A percentile compares a stretch with the other conserved stretches of the same genome.
Conservation (phyloP, 768 basidiomycete genomes). For the Tylopilus balloui region DNA sequence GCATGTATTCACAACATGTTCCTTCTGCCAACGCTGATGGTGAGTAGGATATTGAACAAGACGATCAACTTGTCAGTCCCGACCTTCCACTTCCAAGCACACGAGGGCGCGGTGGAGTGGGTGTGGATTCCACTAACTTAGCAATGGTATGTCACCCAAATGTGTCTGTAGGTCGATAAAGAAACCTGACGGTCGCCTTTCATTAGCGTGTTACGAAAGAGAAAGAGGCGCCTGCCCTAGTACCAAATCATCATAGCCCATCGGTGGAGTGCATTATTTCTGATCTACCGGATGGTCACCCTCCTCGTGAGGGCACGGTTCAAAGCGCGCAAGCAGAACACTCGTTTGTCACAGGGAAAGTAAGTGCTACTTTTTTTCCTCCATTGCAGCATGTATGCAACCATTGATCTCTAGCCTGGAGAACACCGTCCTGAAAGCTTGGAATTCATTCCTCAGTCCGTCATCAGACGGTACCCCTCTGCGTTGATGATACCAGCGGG, state of each 20-base stretch:
- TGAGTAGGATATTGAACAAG: constrained; percentile 1
- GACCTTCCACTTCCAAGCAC: background rate
- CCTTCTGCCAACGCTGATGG: background rate
- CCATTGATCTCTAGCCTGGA: background rate
- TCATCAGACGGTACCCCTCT: constrained; percentile 22
- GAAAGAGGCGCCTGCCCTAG: background rate
- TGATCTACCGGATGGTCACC: background rate
- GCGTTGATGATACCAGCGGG: background rate
- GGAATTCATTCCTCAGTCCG: constrained; percentile 25
- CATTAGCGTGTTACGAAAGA: background rate
- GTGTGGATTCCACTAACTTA: background rate
- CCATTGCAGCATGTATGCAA: background rate
- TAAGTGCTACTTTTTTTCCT: constrained; percentile 2
- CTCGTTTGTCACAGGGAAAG: background rate
- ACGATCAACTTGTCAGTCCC: background rate
- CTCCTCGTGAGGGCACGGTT: background rate
- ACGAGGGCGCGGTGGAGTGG: background rate
- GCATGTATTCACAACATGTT: background rate
- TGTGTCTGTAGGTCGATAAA: background rate
- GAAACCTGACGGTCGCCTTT: background rate
- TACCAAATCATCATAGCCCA: background rate
- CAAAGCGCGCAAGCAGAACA: background rate
- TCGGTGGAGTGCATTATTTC: background rate
- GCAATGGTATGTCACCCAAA: constrained; percentile 7
- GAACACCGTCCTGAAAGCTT: constrained; percentile 20